Evolutionary conservation across 192 early-diverging fungal genomes (phyloP), one percentile per base, ranked within the genome.

Genomic region (Spizellomyces sp.): DNA sequence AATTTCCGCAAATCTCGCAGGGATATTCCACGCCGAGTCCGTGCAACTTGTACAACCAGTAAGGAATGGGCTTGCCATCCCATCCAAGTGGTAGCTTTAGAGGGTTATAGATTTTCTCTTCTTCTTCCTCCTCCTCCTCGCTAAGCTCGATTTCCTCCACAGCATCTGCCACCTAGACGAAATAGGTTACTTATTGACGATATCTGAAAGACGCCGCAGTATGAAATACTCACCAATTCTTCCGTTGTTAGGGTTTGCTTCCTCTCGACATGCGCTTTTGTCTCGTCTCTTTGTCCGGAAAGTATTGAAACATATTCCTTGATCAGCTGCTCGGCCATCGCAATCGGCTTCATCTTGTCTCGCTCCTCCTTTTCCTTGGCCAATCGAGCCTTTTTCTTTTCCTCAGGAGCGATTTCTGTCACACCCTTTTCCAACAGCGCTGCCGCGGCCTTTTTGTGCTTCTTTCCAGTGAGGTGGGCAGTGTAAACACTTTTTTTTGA

Each of bases 51-150:
- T 94, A 99, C 42, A 99, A 82, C 96, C 96, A 99, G 76, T 93
- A 99, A 17, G 96, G 96, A 80, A 99, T 99, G 17, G 95, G 96
- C 77, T 99, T 99, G 45, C 95, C 96, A 75, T 99, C 96, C 94
- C 94, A 98, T 10, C 95, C 96, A 61, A 99, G 75, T 2, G 95
- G 95, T 56, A 99, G 75, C 64, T 98, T 99, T 14, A 98, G 84
- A 17, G 96, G 96, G 67, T 99, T 99, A 76, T 99, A 99, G 54
- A 95, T 90, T 74, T 95, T 92, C 61, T 94, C 94, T 44, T 94
- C 92, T 17, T 93, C 90, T 48, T 87, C 83, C 5, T 88, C 78
- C 57, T 89, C 88, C 19, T 90, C 90, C n/a, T 89, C 87, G 47
- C 90, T 86, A 46, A 85, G 74, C 60, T 93, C 93, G 45, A 89